Evolutionary conservation across 108 stramenopile genomes (phyloP), one percentile per base, ranked within the genome.

Genomic region (Pelagomonas calceolata): DNA sequence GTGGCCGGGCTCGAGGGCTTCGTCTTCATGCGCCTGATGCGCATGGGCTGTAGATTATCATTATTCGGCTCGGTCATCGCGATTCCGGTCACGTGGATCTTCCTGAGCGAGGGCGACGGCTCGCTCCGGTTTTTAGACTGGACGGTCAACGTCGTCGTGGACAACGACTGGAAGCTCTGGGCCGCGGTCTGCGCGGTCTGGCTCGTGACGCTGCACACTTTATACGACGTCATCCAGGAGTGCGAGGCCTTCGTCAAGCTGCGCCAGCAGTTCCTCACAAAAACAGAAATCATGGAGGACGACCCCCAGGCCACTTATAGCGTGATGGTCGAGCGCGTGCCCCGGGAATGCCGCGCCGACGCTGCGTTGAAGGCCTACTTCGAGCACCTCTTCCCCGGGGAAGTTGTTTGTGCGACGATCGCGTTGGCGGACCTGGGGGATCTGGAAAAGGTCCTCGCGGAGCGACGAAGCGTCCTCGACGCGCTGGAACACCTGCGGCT

Each of bases 1-100:
- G 77, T 78, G 36, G 87, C 86, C 0, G 94, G 94, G 32, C 77
- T 95, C 21, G 94, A 95, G 82, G 94, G 86, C 34, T 95, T 93
- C 80, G 92, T 95, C 79, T 92, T 91, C 74, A 76, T 95, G 34
- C 64, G 88, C 33, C 93, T 86, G 68, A 89, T 95, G 66, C 87
- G 90, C 64, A 86, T 95, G 85, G 88, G 89, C 83, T 68, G 90
- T 36, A 74, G 91, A 70, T 87, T 92, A 0, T 89, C 83, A 21
- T 70, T 85, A 0, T 91, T 95, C 0, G 83, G 88, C 0, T 75
- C 84, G 4, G 89, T 93, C 66, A 92, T 91, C 89, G 90, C 87
- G 0, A 64, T 82, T 34, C 14, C 89, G 21, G 81, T 93, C 63
- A 80, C 93, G 0, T 83, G 85, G 44, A 88, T 91, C 0, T 71